These are phyloP conservation scores for Asterophora parasitica DNA, from an alignment of 768 basidiomycete species.

Conservation along the genomic window DNA sequence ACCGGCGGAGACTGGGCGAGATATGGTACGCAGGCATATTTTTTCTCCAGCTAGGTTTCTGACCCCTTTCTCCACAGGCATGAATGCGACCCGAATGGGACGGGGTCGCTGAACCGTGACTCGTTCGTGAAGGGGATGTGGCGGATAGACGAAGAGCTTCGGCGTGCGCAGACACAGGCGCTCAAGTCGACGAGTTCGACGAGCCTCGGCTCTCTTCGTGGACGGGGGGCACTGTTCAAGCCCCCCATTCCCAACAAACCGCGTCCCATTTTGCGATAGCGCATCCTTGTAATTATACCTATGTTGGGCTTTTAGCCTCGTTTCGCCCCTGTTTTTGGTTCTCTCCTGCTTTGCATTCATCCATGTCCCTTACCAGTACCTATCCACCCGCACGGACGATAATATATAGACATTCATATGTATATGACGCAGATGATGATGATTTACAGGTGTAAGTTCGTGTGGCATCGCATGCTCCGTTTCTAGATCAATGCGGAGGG, in stretches of 20 bases:
- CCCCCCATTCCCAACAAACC: conserved; percentile 16
- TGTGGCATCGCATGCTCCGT: background rate
- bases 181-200: conserved; percentile 27
- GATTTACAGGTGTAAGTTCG: background rate
- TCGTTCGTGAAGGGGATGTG: conserved; percentile 77
- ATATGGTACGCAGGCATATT: conserved; percentile 71
- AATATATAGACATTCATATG: background rate
- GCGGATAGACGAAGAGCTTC: conserved; percentile 80
- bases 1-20: conserved; percentile 43
- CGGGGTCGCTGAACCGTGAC: conserved; percentile 60
- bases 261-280: conserved; percentile 28
- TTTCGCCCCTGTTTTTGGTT: background rate
- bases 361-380: background rate
- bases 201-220: conserved; percentile 20
- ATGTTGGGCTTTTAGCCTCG: background rate
- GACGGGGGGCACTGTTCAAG: conserved; percentile 15
- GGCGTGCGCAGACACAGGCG: conserved; percentile 45
- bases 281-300: background rate
- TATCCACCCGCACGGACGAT: background rate
- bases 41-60: background rate
- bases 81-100: conserved; percentile 56
- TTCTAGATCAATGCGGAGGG: background rate
- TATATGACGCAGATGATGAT: background rate
- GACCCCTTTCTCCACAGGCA: conserved; percentile 39
- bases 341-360: background rate